Evolutionary conservation across 2,329 filamentous ascomycete genomes (phyloP), one percentile per base, ranked within the genome.

Genomic region (Trichoderma guizhouense): DNA sequence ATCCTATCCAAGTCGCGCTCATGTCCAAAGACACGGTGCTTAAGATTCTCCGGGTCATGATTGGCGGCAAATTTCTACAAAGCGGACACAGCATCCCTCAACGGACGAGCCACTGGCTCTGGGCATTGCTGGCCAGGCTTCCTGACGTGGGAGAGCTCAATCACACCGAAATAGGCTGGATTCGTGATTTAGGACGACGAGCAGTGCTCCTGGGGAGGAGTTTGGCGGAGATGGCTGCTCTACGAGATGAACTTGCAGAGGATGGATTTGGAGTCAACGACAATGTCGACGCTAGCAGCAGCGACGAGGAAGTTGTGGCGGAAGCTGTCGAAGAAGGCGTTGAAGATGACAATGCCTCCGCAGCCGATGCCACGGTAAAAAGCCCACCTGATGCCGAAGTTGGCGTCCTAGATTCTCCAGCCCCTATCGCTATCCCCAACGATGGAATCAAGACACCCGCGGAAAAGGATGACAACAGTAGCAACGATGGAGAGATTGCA

Each of bases 41-140:
- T 64, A 86, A 88, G 43, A 84, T 95, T 36, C 79, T 97, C 51
- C 86, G 88, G 30, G 84, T 95, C 67, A 82, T 93, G n/a, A 83
- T 92, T 32, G 85, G 86, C 21, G 89, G 89, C 67, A 89, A 89
- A 73, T 89, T 92, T 66, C 86, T 92, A 68, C 87, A 86, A 60
- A 87, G 86, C 64, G 88, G 87, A n/a, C 81, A 84, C 26, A 85
- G 86, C 34, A 83, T 94, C 34, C 85, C 89, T 30, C 87, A 88
- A 76, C 87, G 90, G 62, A 90, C 93, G 5, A 94, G 93, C 72
- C 87, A 90, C 18, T 98, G 95, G 95, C 84, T 93, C 5, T 98
- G 94, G 95, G 90, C 92, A 0, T 81, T 97, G 71, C 84, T 98
- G 58, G 93, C 92, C 3, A 88, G 90, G 71, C 86, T 95, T 72